These are phyloP conservation scores for Heimioporus sp. DNA, from an alignment of 768 basidiomycete species.

Conservation along the genomic window DNA sequence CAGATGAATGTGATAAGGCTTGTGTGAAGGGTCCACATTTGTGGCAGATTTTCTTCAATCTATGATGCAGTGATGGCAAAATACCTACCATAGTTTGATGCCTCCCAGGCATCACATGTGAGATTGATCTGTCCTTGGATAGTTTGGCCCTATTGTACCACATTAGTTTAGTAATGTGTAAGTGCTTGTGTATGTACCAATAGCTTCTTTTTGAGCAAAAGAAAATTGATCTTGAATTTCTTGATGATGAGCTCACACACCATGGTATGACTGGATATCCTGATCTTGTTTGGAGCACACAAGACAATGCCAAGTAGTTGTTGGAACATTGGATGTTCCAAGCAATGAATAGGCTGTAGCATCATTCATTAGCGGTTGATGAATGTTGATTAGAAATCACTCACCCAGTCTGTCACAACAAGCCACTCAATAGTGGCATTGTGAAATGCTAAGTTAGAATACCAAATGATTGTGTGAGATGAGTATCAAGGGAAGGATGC, in stretches of 20 bases:
- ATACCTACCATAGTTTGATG: conserved; percentile 35
- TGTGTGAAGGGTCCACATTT: conserved; percentile 28
- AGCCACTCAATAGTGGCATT: not conserved
- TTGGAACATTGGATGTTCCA: conserved; percentile 4
- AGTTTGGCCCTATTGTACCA: not conserved
- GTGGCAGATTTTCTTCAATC: conserved; percentile 6
- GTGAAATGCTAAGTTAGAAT: not conserved
- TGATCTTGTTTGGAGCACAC: conserved; percentile 1
- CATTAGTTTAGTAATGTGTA: not conserved
- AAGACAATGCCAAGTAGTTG: not conserved
- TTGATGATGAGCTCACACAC: not conserved
- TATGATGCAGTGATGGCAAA: conserved; percentile 33
- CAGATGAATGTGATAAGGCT: conserved; percentile 36
- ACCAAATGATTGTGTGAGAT: not conserved
- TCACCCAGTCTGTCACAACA: conserved; percentile 1
- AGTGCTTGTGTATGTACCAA: not conserved
- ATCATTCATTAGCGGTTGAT: not conserved
- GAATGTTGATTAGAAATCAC: too few species aligned
- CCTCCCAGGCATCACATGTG: conserved; percentile 43
- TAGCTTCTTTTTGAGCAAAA: conserved; percentile 1
- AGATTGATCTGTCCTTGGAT: conserved; percentile 20
- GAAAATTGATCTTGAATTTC: conserved; percentile 3
- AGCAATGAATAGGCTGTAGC: conserved; percentile 1
- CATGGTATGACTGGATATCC: not conserved
- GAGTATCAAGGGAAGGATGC: too few species aligned